These are phyloP conservation scores for Clitopilus hobsonii DNA, from an alignment of 768 basidiomycete genomes.

Conservation along the genomic window DNA sequence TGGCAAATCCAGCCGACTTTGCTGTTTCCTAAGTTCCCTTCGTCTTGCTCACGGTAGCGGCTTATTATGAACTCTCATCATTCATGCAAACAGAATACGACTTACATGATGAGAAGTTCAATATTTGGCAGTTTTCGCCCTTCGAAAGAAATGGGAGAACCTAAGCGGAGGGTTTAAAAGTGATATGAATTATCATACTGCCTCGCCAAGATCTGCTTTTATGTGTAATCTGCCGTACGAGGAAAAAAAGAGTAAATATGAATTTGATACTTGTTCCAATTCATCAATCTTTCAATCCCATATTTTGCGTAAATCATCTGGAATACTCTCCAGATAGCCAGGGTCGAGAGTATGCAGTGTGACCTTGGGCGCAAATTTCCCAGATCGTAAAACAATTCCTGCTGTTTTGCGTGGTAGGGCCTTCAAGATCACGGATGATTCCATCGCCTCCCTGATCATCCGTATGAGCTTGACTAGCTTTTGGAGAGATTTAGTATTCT, in stretches of 20 bases:
- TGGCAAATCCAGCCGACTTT: conserved; percentile 67
- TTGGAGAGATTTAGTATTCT: conserved; percentile 7
- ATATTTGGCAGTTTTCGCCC: too few species aligned
- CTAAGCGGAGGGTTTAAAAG: too few species aligned
- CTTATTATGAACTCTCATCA: conserved; percentile 76
- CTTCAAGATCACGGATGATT: not conserved
- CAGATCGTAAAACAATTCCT: not conserved
- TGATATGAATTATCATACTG: too few species aligned
- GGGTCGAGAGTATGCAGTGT: not conserved
- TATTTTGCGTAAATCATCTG: not conserved
- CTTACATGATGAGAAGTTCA: conserved; percentile 74
- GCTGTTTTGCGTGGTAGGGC: not conserved
- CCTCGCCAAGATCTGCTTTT: too few species aligned
- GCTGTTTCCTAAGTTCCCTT: conserved; percentile 90
- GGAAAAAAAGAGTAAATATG: too few species aligned
- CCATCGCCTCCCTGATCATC: conserved; percentile 9
- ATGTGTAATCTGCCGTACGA: too few species aligned
- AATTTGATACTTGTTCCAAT: too few species aligned
- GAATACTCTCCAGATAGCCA: not conserved
- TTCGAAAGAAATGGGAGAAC: too few species aligned
- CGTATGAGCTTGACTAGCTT: conserved; percentile 12
- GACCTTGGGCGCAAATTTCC: not conserved
- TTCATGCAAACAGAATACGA: conserved; percentile 94
- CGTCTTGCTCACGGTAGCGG: conserved; percentile 75
- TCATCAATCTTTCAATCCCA: not conserved